These are phyloP conservation scores for Anthracocystis panici-leucophaei DNA, from an alignment of 1,284 basidiomycete genomes.

Conservation along the genomic window DNA sequence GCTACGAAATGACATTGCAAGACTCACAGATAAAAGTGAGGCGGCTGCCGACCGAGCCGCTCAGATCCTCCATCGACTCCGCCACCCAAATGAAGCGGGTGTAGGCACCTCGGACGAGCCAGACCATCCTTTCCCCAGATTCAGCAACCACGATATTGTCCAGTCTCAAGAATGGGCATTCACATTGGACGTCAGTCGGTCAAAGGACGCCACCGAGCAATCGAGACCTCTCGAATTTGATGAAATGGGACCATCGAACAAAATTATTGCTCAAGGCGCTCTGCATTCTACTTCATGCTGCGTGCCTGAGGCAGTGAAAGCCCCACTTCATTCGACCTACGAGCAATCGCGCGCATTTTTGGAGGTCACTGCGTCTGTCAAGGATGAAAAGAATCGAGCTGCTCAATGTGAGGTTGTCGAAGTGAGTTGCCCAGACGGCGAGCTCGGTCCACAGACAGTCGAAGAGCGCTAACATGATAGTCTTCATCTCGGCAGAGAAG, in stretches of 20 bases:
- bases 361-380: conserved; percentile 11
- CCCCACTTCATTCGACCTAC: background rate
- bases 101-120: background rate
- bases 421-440: background rate
- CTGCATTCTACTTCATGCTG: background rate
- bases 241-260: background rate
- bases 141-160: conserved; percentile 7
- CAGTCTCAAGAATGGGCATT: background rate
- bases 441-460: too few relatives aligned
- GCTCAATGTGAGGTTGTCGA: conserved; percentile 17
- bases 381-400: background rate
- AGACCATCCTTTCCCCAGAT: conserved; percentile 10
- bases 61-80: background rate
- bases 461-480: background rate
- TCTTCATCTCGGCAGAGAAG: conserved; percentile 8
- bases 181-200: background rate
- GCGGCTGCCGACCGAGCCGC: conserved; percentile 20
- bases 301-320: background rate
- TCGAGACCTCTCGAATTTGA: background rate
- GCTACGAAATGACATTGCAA: conserved; percentile 8
- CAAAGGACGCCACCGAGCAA: background rate
- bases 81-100: background rate
- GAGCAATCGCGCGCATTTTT: conserved; percentile 21
- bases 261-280: background rate
- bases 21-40: conserved; percentile 11